Evolutionary conservation across 116 monocot species (phyloP), one percentile per base, ranked within the genome.

Genomic region (Thalassia testudinum): DNA sequence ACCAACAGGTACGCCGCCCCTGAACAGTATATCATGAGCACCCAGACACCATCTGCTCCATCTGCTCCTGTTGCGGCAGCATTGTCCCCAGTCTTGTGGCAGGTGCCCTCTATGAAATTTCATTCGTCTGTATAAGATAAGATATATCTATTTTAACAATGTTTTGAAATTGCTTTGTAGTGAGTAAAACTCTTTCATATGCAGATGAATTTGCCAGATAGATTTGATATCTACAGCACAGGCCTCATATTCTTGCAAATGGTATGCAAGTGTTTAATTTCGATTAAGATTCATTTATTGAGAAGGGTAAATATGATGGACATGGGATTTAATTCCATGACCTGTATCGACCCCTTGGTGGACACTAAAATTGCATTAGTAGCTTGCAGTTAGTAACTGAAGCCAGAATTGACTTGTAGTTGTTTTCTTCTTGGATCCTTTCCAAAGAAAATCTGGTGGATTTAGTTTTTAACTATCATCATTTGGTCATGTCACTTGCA

Each of bases 21-120:
- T 51, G 92, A 92, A 49, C 92, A 92, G 58, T 92, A 92, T 59
- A 92, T 92, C 49, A 92, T 92, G 92, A 92, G 92, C 40, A 92
- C 92, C 24, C 92, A 92, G 67, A 92, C 92, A 19, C 92, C 92
- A 63, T 92, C 92, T 42, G 92, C 92, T 48, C 92, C 92, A 12
- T 92, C 92, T 40, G 87, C 77, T 75, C 92, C 92, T 18, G 87
- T 92, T n/a, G 92, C 92, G 18, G 59, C 92, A 59, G 79, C 92
- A 54, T 70, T 86, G 26, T 92, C 92, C 37, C 92, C 92, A 56
- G 92, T 92, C 42, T 62, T 92, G 7, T 92, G 92, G 92, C 92
- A 92, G 92, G 92, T 83, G 1, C 42, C 7, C 20, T 43, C 6
- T 21, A 19, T 26, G 24, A 27, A 18, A 20, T 23, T 3, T 26